Evolutionary conservation across 768 basidiomycete genomes (phyloP).

Genomic region (Phylloporus arenicola): DNA sequence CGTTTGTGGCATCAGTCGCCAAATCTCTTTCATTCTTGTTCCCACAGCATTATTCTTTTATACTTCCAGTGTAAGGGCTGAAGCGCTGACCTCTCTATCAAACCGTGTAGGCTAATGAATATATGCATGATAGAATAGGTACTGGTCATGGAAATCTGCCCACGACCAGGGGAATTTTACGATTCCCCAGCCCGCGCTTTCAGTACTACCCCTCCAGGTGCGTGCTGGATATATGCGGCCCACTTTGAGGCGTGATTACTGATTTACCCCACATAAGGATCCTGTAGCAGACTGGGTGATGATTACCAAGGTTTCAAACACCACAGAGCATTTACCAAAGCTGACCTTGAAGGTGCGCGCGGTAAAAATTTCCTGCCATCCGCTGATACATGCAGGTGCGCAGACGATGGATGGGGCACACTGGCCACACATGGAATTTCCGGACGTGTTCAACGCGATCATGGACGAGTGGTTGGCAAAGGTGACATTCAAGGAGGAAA

Average conservation of each 20-base stretch:
- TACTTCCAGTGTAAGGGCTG: conserved; percentile 39
- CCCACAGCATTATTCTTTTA: conserved; percentile 61
- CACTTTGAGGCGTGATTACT: not conserved
- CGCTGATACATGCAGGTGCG: conserved; percentile 24
- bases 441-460: conserved; percentile 45
- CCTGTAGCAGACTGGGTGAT: conserved; percentile 42
- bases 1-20: not conserved
- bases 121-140: conserved; percentile 33
- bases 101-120: not conserved
- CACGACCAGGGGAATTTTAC: conserved; percentile 40
- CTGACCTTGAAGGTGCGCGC: conserved; percentile 36
- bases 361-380: conserved; percentile 3
- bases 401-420: conserved; percentile 54
- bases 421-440: conserved; percentile 64
- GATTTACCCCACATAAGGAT: conserved; percentile 24
- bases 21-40: not conserved
- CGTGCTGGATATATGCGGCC: conserved; percentile 4
- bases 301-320: conserved; percentile 25
- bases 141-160: conserved; percentile 33
- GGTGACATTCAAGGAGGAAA: not conserved
- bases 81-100: not conserved
- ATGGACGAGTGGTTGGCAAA: conserved; percentile 48
- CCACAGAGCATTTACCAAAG: conserved; percentile 30
- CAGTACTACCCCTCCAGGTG: conserved; percentile 37
- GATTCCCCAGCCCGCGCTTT: conserved; percentile 37